These are phyloP conservation scores for Cryptosporidium ryanae DNA, from an alignment of 169 alveolate species.

Conservation along the genomic window DNA sequence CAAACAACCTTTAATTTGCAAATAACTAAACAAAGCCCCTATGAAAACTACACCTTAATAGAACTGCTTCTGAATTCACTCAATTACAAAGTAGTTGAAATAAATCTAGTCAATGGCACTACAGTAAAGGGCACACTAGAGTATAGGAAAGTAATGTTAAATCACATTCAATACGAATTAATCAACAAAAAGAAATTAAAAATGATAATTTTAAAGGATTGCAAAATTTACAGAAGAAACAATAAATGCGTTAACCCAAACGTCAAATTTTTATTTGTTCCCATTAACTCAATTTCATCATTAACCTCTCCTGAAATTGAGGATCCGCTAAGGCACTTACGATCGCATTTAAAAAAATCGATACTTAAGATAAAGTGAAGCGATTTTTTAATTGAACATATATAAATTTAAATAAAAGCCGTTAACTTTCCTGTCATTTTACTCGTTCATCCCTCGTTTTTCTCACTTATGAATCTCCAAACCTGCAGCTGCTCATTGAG, in stretches of 20 bases:
- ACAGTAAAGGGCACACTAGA: slow-evolving; percentile 53
- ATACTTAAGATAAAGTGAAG: not conserved
- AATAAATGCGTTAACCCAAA: not conserved
- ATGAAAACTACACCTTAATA: slow-evolving; percentile 15
- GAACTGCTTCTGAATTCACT: slow-evolving; percentile 37
- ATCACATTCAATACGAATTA: slow-evolving; percentile 13
- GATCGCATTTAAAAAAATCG: slow-evolving; percentile 12
- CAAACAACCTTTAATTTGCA: not conserved
- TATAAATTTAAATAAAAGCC: too few species aligned
- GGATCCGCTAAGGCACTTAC: slow-evolving; percentile 39
- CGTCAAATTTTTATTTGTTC: slow-evolving; percentile 20
- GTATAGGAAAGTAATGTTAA: slow-evolving; percentile 23
- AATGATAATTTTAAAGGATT: slow-evolving; percentile 38
- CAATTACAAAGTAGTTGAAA: slow-evolving; percentile 11
- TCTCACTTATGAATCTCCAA: too few species aligned
- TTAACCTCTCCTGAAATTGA: slow-evolving; percentile 66
- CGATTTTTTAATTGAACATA: too few species aligned
- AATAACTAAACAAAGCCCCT: not conserved
- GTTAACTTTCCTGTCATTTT: too few species aligned
- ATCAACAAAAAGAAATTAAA: slow-evolving; percentile 29
- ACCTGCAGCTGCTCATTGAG: too few species aligned
- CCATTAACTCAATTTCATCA: slow-evolving; percentile 49
- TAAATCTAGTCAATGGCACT: slow-evolving; percentile 39
- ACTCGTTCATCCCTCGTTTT: too few species aligned
- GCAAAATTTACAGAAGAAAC: not conserved